These are phyloP conservation scores for Chalciporus sphaerocephalus DNA, from an alignment of 768 basidiomycete genomes.

Conservation along the genomic window DNA sequence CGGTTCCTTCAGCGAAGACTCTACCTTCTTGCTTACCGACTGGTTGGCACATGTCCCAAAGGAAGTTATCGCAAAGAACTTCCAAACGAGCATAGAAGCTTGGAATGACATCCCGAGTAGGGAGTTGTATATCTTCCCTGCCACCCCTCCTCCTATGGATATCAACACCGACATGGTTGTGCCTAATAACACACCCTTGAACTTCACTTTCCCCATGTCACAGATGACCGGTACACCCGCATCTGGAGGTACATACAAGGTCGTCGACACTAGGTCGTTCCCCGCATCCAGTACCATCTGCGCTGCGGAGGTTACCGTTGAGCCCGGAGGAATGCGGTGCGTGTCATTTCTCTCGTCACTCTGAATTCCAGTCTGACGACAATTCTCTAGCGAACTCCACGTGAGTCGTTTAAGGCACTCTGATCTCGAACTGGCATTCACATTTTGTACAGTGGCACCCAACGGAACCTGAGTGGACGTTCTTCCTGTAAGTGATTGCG, in stretches of 20 bases:
- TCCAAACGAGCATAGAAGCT: conserved; percentile 42
- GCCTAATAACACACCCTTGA: conserved; percentile 47
- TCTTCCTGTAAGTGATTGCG: conserved; percentile 33
- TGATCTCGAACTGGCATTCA: background rate
- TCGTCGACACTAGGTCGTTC: conserved; percentile 56
- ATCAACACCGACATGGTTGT: conserved; percentile 40
- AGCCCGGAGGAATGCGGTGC: conserved; percentile 58
- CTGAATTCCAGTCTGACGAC: background rate
- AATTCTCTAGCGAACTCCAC: conserved; percentile 39
- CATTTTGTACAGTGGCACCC: conserved; percentile 43
- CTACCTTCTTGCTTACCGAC: conserved; percentile 52
- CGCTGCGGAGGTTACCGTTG: conserved; percentile 53
- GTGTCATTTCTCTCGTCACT: conserved; percentile 5
- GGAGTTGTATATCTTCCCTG: conserved; percentile 54
- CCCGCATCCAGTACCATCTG: conserved; percentile 49
- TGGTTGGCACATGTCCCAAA: conserved; percentile 64
- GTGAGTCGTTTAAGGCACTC: conserved; percentile 25
- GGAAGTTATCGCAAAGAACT: conserved; percentile 62
- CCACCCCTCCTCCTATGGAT: conserved; percentile 40
- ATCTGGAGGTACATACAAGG: conserved; percentile 55
- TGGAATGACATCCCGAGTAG: conserved; percentile 52
- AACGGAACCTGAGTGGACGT: conserved; percentile 47
- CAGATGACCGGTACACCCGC: conserved; percentile 39
- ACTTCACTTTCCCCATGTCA: conserved; percentile 54
- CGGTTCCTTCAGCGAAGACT: conserved; percentile 50